Base-by-base conservation (phyloP, 768 basidiomycete species). In the Lactarius tabidus region DNA sequence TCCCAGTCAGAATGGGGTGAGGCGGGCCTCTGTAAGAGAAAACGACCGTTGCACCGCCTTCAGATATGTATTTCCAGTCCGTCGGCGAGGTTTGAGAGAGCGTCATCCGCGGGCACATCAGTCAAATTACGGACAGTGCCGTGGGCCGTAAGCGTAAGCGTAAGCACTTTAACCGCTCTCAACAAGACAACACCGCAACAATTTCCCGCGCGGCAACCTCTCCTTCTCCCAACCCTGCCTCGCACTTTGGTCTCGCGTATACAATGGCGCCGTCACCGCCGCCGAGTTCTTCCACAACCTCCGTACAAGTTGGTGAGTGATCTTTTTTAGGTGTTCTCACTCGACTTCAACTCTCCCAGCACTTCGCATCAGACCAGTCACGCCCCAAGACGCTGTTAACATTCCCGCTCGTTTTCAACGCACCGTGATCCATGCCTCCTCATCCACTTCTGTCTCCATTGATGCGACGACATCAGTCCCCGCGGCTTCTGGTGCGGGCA, bases 351-450 rank as follows among this genome's bases (percentile, higher is more conserved):
- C 43, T 57, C 63, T 65, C 54, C 64, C 75, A 88, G 95, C 95
- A 72, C 81, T 97, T 71, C 89, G 95, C 71, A 95, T 98, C 69
- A 87, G 95, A 66, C 95, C 95, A 33, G 83, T 89, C 52, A 93
- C 93, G 52, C 77, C 82, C 38, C 90, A 95, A 75, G 95, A 97
- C 79, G 79, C 87, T 51, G 81, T 82, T 58, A 88, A 89, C 73
- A 94, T 96, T 68, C 96, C 96, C 71, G 86, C 89, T 76, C 91
- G 96, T 75, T 97, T 98, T 77, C 95, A 97, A 79, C 87, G 90
- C 69, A 84, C 87, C 69, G 88, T 95, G 73, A 86, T 98, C 77
- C 89, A 92, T 72, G 83, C 91, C 26, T 80, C 82, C 59, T 85
- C 90, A 23, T 70, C 84, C 29, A 91, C 86, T 56, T 84, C 85